Evolutionary conservation across 2,329 filamentous ascomycete genomes (phyloP), one percentile per base, ranked within the genome.

Genomic region (Botrytis aclada): DNA sequence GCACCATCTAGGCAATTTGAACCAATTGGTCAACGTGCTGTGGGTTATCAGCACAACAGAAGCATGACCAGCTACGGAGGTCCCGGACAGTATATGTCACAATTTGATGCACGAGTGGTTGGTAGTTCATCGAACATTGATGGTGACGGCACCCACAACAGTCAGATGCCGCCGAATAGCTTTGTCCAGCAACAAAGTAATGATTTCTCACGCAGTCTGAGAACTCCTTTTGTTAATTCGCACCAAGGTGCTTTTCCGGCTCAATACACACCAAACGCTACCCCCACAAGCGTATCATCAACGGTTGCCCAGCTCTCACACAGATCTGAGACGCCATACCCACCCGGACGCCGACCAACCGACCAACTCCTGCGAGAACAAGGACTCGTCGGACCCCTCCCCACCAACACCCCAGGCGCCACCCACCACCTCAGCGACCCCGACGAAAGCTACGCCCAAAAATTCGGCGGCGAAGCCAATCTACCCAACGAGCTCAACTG

Each of bases 371-470:
- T 47, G 6, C 25, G 32, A 51, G 43, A 18, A 1, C 45, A 4
- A 18, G 4, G 63, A 2, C 29, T 37, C 5, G 8, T 65, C 7
- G 12, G 20, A 47, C 14, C 10, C 5, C 34, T 47, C 0, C 32
- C 43, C 10, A 1, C 22, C 25, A 1, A 18, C 5, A 1, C 1
- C 25, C 1, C 16, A 22, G 7, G 3, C 6, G 1, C 25, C 22
- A n/a, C 43, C 1, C 32, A 18, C 2, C 3, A 65, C 63, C 12
- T 34, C 12, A 3, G 2, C 4, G 7, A n/a, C 45, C 12, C 37
- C 3, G 7, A 16, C 1, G 18, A 34, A 0, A 2, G 1, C n/a
- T 2, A 22, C 5, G 0, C 4, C 7, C 16, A 6, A 1, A 10
- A 7, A 22, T 45, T 20, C n/a, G 7, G 14, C 3, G 22, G 22